A percentile compares a stretch with the other conserved stretches of the same genome.
phyloP scores from a whole-genome alignment of 805 yeast species.

The Cyberlindnera euphorbiiphila region DNA sequence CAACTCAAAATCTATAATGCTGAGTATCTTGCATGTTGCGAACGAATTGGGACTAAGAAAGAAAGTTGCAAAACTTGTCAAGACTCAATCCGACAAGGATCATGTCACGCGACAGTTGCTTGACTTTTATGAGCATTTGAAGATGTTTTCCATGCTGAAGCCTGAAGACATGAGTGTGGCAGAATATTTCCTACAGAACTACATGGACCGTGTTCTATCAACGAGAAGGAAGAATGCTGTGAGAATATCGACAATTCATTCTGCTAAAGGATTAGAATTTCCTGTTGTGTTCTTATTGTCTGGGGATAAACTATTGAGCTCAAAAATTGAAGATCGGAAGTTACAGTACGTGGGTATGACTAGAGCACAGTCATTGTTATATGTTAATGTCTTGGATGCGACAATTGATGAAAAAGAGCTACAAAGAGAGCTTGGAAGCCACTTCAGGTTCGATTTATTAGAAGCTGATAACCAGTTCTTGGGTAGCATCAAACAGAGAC shows the following conservation, averaged over 20 bases:
- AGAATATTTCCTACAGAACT: constrained; percentile 33
- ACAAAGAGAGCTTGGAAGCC: not conserved
- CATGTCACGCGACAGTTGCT: constrained; percentile 28
- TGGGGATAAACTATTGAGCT: constrained; percentile 4
- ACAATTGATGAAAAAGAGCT: not conserved
- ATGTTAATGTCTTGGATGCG: constrained; percentile 18
- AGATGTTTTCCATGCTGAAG: constrained; percentile 24
- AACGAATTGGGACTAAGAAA: constrained; percentile 16
- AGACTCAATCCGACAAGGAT: constrained; percentile 26
- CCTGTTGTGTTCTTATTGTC: constrained; percentile 52
- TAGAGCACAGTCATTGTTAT: constrained; percentile 45
- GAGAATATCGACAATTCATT: constrained; percentile 64
- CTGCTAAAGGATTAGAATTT: constrained; percentile 72
- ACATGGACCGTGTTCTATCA: constrained; percentile 29
- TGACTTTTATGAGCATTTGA: constrained; percentile 36
- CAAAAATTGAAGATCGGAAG: constrained; percentile 33
- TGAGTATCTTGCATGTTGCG: constrained; percentile 12
- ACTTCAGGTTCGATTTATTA: constrained; percentile 9
- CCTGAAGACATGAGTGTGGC: constrained; percentile 26
- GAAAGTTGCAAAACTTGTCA: constrained; percentile 15
- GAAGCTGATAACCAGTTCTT: constrained; percentile 2
- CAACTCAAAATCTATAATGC: constrained; percentile 15
- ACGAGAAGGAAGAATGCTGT: constrained; percentile 33
- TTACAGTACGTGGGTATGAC: constrained; percentile 64
- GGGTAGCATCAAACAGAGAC: constrained; percentile 1